Conservation (phyloP, 2,329 filamentous ascomycete genomes). For the Ceratocystis ficicola region DNA sequence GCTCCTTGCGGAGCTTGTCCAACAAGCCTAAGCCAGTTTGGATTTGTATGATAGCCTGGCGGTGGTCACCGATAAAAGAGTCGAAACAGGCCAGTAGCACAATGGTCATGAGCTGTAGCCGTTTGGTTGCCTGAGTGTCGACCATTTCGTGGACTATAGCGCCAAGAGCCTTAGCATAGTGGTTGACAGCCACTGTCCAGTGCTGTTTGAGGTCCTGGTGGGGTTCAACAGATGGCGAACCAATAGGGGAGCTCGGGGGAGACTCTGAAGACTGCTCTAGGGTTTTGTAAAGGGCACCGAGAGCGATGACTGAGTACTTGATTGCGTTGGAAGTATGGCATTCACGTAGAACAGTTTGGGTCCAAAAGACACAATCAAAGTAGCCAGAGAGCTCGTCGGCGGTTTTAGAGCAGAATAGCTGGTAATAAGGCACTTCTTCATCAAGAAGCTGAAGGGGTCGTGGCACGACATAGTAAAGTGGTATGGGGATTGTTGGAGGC, state of each 20-base stretch:
- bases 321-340: constrained; percentile 51
- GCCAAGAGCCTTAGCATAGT: constrained; percentile 47
- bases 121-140: constrained; percentile 36
- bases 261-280: constrained; percentile 46
- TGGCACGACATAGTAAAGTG: constrained; percentile 11
- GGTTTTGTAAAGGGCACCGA: constrained; percentile 56
- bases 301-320: constrained; percentile 51
- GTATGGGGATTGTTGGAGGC: constrained; percentile 16
- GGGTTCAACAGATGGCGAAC: constrained; percentile 24
- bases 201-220: constrained; percentile 34
- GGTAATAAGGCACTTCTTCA: constrained; percentile 47
- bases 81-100: constrained; percentile 57
- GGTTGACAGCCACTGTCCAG: constrained; percentile 47
- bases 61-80: constrained; percentile 52
- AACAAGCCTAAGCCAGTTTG: constrained; percentile 45
- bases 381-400: constrained; percentile 53
- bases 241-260: constrained; percentile 36
- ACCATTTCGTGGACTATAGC: constrained; percentile 37
- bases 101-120: constrained; percentile 50
- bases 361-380: constrained; percentile 56
- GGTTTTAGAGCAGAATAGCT: constrained; percentile 49
- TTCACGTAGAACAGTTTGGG: constrained; percentile 48
- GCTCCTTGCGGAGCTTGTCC: constrained; percentile 40
- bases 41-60: constrained; percentile 49
- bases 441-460: constrained; percentile 13